Evolutionary conservation across 75 land plant species (phyloP).

Genomic region (Isoetes taiwanensis): DNA sequence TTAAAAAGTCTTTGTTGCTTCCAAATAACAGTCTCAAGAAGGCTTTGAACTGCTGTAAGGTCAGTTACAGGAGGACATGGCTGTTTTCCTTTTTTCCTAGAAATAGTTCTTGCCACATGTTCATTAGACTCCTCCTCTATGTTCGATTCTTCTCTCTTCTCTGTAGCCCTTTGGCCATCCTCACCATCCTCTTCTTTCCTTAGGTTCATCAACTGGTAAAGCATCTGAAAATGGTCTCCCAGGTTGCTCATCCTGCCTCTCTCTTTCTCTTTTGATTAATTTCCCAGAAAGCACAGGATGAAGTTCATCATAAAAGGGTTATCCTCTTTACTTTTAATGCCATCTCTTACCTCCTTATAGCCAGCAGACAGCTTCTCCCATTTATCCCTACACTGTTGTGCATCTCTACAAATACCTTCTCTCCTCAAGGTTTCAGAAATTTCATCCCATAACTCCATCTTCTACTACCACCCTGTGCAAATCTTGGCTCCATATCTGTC

Average conservation of each 20-base stretch:
- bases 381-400: conserved; percentile 2
- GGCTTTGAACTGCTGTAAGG: background rate
- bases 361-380: conserved; percentile 4
- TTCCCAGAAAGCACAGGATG: conserved; percentile 3
- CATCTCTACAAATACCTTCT: conserved; percentile 3
- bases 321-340: background rate
- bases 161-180: too few relatives aligned
- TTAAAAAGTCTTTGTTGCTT: background rate
- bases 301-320: background rate
- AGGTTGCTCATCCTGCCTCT: too few relatives aligned
- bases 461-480: background rate
- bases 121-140: conserved; percentile 12
- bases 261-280: too few relatives aligned
- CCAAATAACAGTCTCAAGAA: background rate
- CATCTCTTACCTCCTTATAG: conserved; percentile 8
- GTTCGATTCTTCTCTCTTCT: background rate
- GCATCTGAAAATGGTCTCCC: too few relatives aligned
- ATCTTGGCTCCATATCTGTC: background rate
- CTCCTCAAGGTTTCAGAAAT: background rate
- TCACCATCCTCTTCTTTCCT: background rate
- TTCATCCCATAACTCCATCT: conserved; percentile 7
- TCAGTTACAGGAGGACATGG: background rate
- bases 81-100: background rate
- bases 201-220: too few relatives aligned
- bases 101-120: too few relatives aligned